Conservation (phyloP, 2,329 filamentous ascomycete species). For the Xylaria sp. region DNA sequence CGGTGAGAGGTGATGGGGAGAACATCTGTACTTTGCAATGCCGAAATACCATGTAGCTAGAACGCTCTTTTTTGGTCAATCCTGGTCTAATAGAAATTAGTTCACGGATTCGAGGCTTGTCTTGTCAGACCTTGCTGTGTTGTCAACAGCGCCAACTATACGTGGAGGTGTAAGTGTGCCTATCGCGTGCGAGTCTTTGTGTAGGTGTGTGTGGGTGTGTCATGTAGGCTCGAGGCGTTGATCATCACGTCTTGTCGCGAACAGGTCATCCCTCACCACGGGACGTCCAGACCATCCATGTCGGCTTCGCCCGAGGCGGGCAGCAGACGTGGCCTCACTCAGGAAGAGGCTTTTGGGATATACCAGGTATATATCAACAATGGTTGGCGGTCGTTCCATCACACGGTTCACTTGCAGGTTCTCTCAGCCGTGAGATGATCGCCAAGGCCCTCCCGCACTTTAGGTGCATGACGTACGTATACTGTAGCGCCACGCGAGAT, state of each 20-base stretch:
- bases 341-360: background rate
- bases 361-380: too few relatives aligned
- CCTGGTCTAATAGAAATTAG: background rate
- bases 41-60: too few relatives aligned
- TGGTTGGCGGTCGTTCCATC: too few relatives aligned
- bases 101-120: background rate
- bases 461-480: background rate
- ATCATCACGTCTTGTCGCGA: background rate
- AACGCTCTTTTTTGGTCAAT: background rate
- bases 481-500: background rate
- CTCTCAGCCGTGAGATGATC: background rate
- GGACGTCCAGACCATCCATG: too few relatives aligned
- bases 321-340: background rate
- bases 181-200: too few relatives aligned
- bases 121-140: background rate
- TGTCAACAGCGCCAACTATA: background rate
- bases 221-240: background rate
- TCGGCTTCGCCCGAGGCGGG: background rate
- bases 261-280: too few relatives aligned
- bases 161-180: background rate
- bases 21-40: background rate
- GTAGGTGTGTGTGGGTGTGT: too few relatives aligned
- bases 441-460: background rate
- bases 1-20: background rate
- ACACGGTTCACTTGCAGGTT: too few relatives aligned